phyloP scores from a whole-genome alignment of 257 asterid species.

The Salvia rosmarinus region DNA sequence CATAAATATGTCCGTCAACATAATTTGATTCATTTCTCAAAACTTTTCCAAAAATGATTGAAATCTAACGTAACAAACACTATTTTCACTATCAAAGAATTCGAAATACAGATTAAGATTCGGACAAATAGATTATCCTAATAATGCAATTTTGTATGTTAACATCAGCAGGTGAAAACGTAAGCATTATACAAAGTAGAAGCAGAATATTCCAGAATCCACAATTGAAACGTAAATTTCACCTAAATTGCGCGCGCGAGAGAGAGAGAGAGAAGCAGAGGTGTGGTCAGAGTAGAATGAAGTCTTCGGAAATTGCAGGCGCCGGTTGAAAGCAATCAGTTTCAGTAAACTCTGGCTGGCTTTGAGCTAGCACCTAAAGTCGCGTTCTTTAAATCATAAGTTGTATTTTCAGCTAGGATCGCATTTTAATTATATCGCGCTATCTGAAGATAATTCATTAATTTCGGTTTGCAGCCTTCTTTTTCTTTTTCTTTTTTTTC shows the following conservation, averaged over 20 bases:
- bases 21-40: background rate
- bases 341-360: background rate
- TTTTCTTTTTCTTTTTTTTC: too few relatives aligned
- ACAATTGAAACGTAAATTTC: background rate
- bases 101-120: conserved; percentile 15
- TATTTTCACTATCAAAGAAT: background rate
- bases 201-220: background rate
- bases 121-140: conserved; percentile 8
- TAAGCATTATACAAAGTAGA: background rate
- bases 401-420: too few relatives aligned
- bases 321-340: background rate
- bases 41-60: background rate
- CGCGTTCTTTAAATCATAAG: background rate
- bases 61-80: background rate
- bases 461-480: too few relatives aligned
- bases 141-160: background rate
- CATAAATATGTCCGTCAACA: background rate
- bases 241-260: background rate
- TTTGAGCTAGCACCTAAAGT: conserved; percentile 7
- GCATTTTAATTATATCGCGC: too few relatives aligned
- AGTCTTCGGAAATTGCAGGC: background rate
- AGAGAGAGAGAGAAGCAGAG: background rate
- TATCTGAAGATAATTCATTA: too few relatives aligned
- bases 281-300: background rate
- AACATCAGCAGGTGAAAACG: background rate